Evolutionary conservation across 495 filamentous ascomycete species (phyloP).

Genomic region (Recurvomyces mirabilis): DNA sequence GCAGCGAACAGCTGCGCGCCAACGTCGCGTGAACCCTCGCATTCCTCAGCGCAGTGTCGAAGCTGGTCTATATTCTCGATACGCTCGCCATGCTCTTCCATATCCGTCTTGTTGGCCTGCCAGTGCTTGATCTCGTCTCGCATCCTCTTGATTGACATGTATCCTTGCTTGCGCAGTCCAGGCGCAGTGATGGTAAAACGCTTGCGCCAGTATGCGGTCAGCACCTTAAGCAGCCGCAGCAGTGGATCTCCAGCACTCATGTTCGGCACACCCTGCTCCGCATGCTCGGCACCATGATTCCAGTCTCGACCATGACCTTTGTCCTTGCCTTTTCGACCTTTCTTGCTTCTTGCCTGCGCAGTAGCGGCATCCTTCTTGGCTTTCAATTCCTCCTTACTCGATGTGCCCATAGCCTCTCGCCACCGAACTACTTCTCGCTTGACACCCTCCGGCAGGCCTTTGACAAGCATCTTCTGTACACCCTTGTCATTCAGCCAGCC

Average conservation of each 20-base stretch:
- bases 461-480: conserved; percentile 64
- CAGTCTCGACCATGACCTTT: conserved; percentile 51
- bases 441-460: conserved; percentile 53
- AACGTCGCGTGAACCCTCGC: conserved; percentile 75
- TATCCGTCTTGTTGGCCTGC: conserved; percentile 49
- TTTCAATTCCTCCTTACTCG: conserved; percentile 27
- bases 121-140: conserved; percentile 56
- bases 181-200: conserved; percentile 68
- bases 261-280: conserved; percentile 58
- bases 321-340: conserved; percentile 7
- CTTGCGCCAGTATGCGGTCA: conserved; percentile 79
- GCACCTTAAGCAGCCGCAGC: conserved; percentile 60
- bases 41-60: conserved; percentile 52
- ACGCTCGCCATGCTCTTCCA: conserved; percentile 60
- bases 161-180: conserved; percentile 78
- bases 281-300: conserved; percentile 54
- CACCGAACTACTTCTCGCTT: conserved; percentile 66
- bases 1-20: conserved; percentile 87
- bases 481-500: conserved; percentile 71
- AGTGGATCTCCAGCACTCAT: conserved; percentile 72
- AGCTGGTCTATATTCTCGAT: conserved; percentile 56
- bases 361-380: conserved; percentile 10
- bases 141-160: conserved; percentile 58
- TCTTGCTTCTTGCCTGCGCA: conserved; percentile 19
- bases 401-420: conserved; percentile 53